These are phyloP conservation scores for Thalassiosira exigua DNA, from an alignment of 352 stramenopile genomes.

Conservation along the genomic window DNA sequence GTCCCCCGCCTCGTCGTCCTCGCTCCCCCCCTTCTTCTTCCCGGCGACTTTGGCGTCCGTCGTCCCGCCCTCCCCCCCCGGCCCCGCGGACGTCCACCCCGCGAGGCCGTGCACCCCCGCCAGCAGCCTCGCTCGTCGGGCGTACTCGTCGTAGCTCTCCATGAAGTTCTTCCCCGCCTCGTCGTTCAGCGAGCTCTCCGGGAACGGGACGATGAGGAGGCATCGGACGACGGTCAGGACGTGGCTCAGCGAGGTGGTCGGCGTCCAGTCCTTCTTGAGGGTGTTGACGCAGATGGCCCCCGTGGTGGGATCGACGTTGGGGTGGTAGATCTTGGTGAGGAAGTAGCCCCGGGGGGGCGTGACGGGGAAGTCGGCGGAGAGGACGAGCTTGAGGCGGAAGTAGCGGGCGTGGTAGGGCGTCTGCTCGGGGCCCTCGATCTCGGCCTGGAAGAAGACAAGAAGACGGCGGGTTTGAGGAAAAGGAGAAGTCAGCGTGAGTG, in stretches of 20 bases:
- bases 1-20: neutral
- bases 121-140: slow-evolving; percentile 75
- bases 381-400: slow-evolving; percentile 99
- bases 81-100: slow-evolving; percentile 27
- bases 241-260: slow-evolving; percentile 93
- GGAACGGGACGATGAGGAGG: slow-evolving; percentile 99
- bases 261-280: slow-evolving; percentile 99
- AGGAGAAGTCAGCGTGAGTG: neutral
- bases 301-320: slow-evolving; percentile 99
- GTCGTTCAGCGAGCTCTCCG: slow-evolving; percentile 98
- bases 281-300: slow-evolving; percentile 99
- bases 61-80: slow-evolving; percentile 7
- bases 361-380: slow-evolving; percentile 99
- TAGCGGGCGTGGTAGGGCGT: slow-evolving; percentile 96
- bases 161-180: slow-evolving; percentile 99
- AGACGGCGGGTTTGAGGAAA: slow-evolving; percentile 2
- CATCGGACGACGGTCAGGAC: slow-evolving; percentile 98
- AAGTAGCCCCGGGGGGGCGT: slow-evolving; percentile 99
- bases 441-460: slow-evolving; percentile 82
- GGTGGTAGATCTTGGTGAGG: slow-evolving; percentile 99
- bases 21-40: neutral
- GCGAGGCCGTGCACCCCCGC: slow-evolving; percentile 77
- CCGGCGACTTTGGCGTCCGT: neutral
- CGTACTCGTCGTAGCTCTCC: slow-evolving; percentile 98
- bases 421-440: slow-evolving; percentile 97